Conservation (phyloP, 2,329 filamentous ascomycete species). For the Cordyceps militaris region DNA sequence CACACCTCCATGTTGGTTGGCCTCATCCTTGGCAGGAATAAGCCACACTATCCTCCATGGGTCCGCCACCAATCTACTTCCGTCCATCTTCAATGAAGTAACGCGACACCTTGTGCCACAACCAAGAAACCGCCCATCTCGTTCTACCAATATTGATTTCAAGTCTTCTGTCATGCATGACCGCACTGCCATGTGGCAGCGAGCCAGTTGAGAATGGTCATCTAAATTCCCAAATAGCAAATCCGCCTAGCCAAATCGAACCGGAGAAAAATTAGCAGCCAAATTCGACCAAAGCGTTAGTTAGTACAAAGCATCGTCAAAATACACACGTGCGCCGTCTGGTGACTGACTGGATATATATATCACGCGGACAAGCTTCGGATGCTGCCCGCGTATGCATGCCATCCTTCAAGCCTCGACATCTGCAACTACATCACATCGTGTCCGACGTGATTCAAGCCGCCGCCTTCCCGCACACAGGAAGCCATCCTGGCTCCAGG, state of each 20-base stretch:
- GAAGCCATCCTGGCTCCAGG: neutral
- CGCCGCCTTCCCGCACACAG: neutral
- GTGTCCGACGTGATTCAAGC: slow-evolving; percentile 3
- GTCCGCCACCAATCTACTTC: too few species aligned
- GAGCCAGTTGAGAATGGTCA: too few species aligned
- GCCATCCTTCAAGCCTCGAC: neutral
- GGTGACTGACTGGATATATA: neutral
- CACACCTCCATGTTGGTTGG: neutral
- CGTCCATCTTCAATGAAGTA: neutral
- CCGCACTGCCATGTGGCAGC: too few species aligned
- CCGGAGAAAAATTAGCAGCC: too few species aligned
- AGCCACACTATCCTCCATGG: too few species aligned
- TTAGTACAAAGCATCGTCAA: too few species aligned
- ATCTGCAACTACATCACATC: neutral
- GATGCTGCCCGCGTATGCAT: neutral
- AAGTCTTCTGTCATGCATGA: too few species aligned
- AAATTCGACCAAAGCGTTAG: too few species aligned
- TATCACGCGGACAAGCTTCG: neutral
- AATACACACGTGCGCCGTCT: neutral
- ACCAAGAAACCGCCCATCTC: too few species aligned
- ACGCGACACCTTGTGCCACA: neutral
- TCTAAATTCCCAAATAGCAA: too few species aligned
- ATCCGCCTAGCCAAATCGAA: too few species aligned
- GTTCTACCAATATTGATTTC: too few species aligned
- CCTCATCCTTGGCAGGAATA: neutral